A percentile compares a stretch with the other conserved stretches of the same genome.
These are phyloP conservation scores for Fusarium compactum DNA, from an alignment of 2,329 filamentous ascomycete genomes.

Conservation along the genomic window DNA sequence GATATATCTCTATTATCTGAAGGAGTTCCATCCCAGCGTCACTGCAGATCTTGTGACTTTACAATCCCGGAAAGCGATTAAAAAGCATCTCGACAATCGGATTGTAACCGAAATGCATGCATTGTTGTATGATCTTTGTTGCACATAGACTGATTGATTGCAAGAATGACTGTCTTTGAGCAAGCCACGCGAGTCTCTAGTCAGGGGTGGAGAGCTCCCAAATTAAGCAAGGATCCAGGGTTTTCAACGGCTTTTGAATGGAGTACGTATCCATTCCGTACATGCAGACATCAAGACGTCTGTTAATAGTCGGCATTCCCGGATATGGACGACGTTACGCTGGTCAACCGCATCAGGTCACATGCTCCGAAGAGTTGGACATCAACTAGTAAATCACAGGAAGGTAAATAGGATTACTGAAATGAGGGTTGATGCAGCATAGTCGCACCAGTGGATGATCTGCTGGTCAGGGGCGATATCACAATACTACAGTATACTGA, in stretches of 20 bases:
- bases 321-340: conserved; percentile 25
- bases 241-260: conserved; percentile 26
- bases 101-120: background rate
- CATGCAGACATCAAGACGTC: background rate
- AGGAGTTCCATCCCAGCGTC: conserved; percentile 1
- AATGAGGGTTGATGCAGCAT: conserved; percentile 36
- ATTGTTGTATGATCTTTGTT: background rate
- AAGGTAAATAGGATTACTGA: conserved; percentile 4
- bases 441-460: conserved; percentile 20
- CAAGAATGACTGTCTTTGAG: conserved; percentile 3
- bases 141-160: background rate
- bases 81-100: background rate
- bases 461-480: conserved; percentile 23
- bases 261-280: background rate
- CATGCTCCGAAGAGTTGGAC: conserved; percentile 14
- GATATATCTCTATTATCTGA: conserved; percentile 1
- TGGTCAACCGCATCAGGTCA: conserved; percentile 20
- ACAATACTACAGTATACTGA: background rate
- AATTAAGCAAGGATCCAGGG: conserved; percentile 24
- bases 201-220: conserved; percentile 30
- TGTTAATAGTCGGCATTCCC: conserved; percentile 30
- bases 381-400: conserved; percentile 3
- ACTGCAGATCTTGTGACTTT: conserved; percentile 6
- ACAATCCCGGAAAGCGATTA: background rate
- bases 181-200: conserved; percentile 29